These are phyloP conservation scores for Desmodesmus armatus DNA, from an alignment of 139 green algal genomes.

Conservation along the genomic window DNA sequence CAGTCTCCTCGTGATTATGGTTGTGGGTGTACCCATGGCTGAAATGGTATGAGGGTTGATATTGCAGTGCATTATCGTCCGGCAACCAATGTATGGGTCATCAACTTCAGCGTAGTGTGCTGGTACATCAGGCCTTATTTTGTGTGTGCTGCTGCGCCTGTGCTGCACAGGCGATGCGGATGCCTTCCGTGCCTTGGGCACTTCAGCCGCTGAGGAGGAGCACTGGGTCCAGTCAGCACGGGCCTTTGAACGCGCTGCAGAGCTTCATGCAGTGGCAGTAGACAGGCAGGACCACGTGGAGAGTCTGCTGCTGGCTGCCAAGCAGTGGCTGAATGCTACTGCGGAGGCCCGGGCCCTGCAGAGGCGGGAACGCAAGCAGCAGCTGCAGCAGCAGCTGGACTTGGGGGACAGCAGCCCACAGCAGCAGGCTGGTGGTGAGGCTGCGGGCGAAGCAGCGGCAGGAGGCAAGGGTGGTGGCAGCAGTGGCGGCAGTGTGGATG, in stretches of 20 bases:
- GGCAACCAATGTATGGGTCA: too few relatives aligned
- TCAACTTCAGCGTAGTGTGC: too few relatives aligned
- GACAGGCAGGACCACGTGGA: constrained; percentile 6
- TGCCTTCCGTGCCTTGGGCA: constrained; percentile 28
- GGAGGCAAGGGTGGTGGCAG: background rate
- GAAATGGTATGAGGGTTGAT: too few relatives aligned
- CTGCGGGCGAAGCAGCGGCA: background rate
- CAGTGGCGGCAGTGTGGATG: background rate
- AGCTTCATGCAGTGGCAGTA: constrained; percentile 16
- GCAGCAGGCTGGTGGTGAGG: background rate
- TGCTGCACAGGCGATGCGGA: background rate
- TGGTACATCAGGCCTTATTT: too few relatives aligned
- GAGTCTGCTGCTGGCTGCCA: constrained; percentile 16
- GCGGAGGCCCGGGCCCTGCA: constrained; percentile 8
- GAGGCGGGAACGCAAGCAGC: constrained; percentile 17
- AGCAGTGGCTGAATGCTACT: constrained; percentile 31
- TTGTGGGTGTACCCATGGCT: too few relatives aligned
- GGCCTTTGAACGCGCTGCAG: constrained; percentile 26
- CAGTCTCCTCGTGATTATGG: too few relatives aligned
- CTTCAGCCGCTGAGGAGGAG: constrained; percentile 8
- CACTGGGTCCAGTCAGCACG: constrained; percentile 33
- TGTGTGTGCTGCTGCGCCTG: background rate
- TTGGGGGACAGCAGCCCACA: background rate
- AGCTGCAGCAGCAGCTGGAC: constrained; percentile 8
- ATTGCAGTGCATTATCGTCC: too few relatives aligned